Evolutionary conservation across 495 filamentous ascomycete genomes (phyloP), one percentile per base, ranked within the genome.

Genomic region (Neurospora sublineolata): DNA sequence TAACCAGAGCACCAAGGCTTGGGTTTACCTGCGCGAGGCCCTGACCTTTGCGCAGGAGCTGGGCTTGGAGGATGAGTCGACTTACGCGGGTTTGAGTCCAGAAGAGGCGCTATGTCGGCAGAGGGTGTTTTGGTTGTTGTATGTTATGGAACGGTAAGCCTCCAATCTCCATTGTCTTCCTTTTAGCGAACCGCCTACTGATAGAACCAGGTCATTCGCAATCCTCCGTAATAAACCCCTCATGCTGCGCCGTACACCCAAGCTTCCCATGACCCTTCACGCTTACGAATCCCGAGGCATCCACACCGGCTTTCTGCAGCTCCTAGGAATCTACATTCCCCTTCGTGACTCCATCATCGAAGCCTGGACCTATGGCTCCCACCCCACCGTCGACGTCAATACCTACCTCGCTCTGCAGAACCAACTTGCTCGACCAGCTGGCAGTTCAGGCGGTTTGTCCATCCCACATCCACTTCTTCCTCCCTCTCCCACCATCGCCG

Each of bases 21-120:
- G 89, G 87, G 85, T 86, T 68, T 90, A 90, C 73, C 77, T 91
- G n/a, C 83, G 88, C 42, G 88, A 91, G 76, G 84, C 88, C 2
- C 86, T 86, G 30, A 86, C 86, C 0, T 83, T 89, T 79, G 83
- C 86, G 5, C 86, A 88, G 72, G 84, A 87, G 16, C 76, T 91
- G 30, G 87, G 86, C 1, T 80, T 91, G 37, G 84, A 90, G 76
- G 84, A 88, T 30, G 86, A 88, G 73, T 79, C 83, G 1, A 84
- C 82, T 0, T 89, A 88, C 76, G 72, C 76, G 8, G 82, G 81
- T 3, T 71, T 86, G 7, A 75, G 74, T 38, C 73, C 78, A 1
- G 79, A 84, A 11, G 88, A 89, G 52, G 82, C 80, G 0, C 83
- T 87, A 46, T 84, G 86, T 69, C 84, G 83, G 37, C 80, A 88